phyloP scores from a whole-genome alignment of 306 rosid genomes.

The Gastrolobium villosum region DNA sequence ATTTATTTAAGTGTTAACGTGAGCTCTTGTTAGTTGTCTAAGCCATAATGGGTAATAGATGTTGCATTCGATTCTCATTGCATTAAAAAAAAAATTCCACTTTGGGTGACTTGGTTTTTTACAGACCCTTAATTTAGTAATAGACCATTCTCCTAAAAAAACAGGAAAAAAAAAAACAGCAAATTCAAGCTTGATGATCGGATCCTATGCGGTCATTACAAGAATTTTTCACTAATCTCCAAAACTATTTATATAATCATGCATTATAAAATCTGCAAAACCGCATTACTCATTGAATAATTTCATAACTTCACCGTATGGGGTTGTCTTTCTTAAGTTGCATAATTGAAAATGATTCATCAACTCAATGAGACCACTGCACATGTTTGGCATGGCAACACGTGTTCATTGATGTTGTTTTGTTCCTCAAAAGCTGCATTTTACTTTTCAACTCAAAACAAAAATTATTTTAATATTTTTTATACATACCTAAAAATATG shows the following conservation, averaged over 20 bases:
- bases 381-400: conserved; percentile 40
- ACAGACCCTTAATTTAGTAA: not conserved
- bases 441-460: not conserved
- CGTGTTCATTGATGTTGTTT: conserved; percentile 44
- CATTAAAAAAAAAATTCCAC: not conserved
- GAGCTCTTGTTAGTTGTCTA: not conserved
- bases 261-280: conserved; percentile 13
- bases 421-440: conserved; percentile 22
- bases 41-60: not conserved
- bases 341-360: conserved; percentile 25
- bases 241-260: not conserved
- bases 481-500: too few species aligned
- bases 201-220: conserved; percentile 20
- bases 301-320: conserved; percentile 15
- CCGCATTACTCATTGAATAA: not conserved
- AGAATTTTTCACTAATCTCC: conserved; percentile 8
- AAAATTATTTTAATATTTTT: too few species aligned
- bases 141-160: not conserved
- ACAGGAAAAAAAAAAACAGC: not conserved
- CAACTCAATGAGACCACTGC: conserved; percentile 39
- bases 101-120: not conserved
- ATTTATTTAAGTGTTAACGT: not conserved
- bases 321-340: not conserved
- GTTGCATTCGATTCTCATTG: too few species aligned
- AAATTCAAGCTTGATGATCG: not conserved